These are phyloP conservation scores for Madurella mycetomatis DNA, from an alignment of 2,329 filamentous ascomycete species.

Conservation along the genomic window DNA sequence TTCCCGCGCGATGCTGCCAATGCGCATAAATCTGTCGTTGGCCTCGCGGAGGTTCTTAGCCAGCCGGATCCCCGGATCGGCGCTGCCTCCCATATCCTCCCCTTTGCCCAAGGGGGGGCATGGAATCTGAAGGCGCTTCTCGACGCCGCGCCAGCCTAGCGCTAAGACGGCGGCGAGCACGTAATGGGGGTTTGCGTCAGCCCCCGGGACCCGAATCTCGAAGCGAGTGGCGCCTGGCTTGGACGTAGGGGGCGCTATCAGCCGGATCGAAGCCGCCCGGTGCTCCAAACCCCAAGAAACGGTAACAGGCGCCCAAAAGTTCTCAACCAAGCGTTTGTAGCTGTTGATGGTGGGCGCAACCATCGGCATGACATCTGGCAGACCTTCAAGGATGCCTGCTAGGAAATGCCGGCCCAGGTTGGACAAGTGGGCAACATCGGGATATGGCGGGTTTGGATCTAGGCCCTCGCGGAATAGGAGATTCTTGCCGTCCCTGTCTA, in stretches of 20 bases:
- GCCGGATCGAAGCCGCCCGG: constrained; percentile 80
- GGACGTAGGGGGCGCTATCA: constrained; percentile 83
- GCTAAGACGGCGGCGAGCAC: constrained; percentile 84
- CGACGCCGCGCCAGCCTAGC: constrained; percentile 84
- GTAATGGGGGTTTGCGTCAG: constrained; percentile 84
- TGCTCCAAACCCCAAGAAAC: constrained; percentile 97
- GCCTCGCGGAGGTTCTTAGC: constrained; percentile 85
- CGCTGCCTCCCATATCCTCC: constrained; percentile 68
- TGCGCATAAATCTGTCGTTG: constrained; percentile 68
- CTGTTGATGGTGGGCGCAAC: constrained; percentile 94
- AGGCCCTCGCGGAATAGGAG: constrained; percentile 69
- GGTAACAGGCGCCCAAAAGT: constrained; percentile 98
- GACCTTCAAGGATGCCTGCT: constrained; percentile 79
- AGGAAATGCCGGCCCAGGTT: constrained; percentile 91
- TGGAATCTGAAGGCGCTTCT: constrained; percentile 82
- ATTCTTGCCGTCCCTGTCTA: constrained; percentile 76
- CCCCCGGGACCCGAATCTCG: constrained; percentile 89
- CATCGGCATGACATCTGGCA: constrained; percentile 93
- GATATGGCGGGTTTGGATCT: constrained; percentile 67
- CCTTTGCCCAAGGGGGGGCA: constrained; percentile 81
- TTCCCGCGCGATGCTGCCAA: constrained; percentile 83
- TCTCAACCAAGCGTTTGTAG: constrained; percentile 96
- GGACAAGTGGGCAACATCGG: constrained; percentile 74
- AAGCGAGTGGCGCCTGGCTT: constrained; percentile 85
- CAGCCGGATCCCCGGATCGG: constrained; percentile 69